Percentiles rank a stretch among this genome's conserved stretches.
Conservation (phyloP, 2,329 filamentous ascomycete genomes). For the Diaporthe sp. region DNA sequence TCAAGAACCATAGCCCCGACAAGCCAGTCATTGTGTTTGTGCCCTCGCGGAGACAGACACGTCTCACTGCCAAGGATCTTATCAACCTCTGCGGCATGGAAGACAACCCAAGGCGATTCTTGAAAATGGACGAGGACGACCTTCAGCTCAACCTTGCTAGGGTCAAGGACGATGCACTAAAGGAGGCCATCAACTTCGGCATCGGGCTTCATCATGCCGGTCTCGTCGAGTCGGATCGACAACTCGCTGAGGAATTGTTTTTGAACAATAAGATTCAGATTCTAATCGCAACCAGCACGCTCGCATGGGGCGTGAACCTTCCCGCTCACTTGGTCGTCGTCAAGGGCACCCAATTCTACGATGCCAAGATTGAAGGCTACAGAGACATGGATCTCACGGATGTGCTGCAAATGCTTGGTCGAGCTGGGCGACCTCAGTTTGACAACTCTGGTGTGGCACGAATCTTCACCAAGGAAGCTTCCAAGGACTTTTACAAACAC, state of each 20-base stretch:
- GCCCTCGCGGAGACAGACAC: constrained; percentile 92
- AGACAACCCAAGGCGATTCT: constrained; percentile 93
- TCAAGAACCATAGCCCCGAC: constrained; percentile 95
- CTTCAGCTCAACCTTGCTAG: constrained; percentile 87
- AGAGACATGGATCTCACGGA: constrained; percentile 99
- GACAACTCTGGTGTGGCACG: constrained; percentile 95
- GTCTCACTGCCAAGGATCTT: constrained; percentile 93
- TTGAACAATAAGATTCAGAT: constrained; percentile 99
- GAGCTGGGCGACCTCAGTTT: constrained; percentile 95
- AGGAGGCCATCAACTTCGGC: constrained; percentile 95
- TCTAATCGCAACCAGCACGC: constrained; percentile 92
- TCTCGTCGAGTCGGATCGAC: constrained; percentile 93
- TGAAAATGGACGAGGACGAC: constrained; percentile 95
- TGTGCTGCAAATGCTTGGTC: constrained; percentile 96
- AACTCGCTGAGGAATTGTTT: constrained; percentile 93
- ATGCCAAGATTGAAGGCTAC: constrained; percentile 97
- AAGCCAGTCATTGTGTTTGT: constrained; percentile 99
- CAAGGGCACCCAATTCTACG: constrained; percentile 98
- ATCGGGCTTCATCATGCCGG: constrained; percentile 98
- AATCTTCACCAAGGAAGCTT: constrained; percentile 97
- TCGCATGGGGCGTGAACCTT: constrained; percentile 98
- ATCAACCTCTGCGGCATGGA: constrained; percentile 99
- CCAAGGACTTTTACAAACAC: constrained; percentile 99
- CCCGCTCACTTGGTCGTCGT: constrained; percentile 97
- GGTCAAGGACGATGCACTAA: constrained; percentile 93